Conservation (phyloP, 1,139 yeast species). For the Debaryomyces subglobosus region DNA sequence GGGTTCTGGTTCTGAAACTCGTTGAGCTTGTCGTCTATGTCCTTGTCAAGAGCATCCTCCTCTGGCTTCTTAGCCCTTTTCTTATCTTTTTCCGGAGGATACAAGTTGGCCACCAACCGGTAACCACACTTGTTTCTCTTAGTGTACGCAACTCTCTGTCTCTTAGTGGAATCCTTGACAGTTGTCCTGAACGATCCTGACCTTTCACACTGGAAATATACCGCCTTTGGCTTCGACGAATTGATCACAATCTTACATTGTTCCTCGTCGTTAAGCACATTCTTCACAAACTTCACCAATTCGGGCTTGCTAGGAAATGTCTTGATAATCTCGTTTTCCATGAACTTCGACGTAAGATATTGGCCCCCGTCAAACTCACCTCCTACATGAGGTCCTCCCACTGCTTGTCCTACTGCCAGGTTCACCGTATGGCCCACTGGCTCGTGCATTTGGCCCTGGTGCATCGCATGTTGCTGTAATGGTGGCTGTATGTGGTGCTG, state of each 20-base stretch:
- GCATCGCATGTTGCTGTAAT: conserved; percentile 20
- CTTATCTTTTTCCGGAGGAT: conserved; percentile 47
- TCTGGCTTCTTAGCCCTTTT: conserved; percentile 28
- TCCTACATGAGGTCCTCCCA: conserved; percentile 6
- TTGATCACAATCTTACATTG: conserved; percentile 52
- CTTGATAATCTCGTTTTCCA: conserved; percentile 51
- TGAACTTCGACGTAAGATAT: conserved; percentile 32
- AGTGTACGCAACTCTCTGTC: conserved; percentile 56
- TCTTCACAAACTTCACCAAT: conserved; percentile 47
- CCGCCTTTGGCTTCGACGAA: conserved; percentile 54
- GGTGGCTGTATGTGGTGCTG: conserved; percentile 24
- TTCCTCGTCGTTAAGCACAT: conserved; percentile 46
- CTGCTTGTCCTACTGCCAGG: conserved; percentile 11
- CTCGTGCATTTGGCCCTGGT: conserved; percentile 19
- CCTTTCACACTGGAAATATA: conserved; percentile 54
- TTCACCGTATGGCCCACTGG: conserved; percentile 11
- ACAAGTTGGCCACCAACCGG: conserved; percentile 51
- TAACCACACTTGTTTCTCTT: conserved; percentile 54
- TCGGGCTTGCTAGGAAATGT: conserved; percentile 47
- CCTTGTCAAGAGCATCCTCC: conserved; percentile 22
- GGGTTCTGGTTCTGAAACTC: conserved; percentile 19
- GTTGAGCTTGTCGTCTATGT: conserved; percentile 30
- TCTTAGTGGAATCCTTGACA: conserved; percentile 48
- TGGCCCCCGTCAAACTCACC: conserved; percentile 17
- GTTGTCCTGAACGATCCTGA: conserved; percentile 53